Percentiles rank a stretch among this genome's conserved stretches.
These are phyloP conservation scores for Claviceps sp. DNA, from an alignment of 2,329 filamentous ascomycete species.

Conservation along the genomic window DNA sequence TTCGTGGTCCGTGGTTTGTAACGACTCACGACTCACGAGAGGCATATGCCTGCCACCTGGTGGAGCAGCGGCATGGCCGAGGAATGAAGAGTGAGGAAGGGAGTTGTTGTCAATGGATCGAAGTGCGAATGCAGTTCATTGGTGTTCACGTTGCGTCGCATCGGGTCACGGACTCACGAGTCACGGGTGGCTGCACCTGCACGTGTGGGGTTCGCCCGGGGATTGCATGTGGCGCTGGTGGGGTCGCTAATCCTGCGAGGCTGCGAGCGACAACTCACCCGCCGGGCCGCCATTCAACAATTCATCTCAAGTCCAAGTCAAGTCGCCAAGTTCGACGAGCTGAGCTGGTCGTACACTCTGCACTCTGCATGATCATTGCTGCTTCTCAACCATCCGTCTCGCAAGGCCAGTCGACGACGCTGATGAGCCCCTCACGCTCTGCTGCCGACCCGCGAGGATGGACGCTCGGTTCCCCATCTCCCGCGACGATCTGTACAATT, in stretches of 20 bases:
- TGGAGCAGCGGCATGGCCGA: neutral
- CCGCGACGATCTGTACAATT: conserved; percentile 52
- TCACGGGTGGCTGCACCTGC: neutral
- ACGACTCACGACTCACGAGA: too few species aligned
- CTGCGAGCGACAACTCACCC: neutral
- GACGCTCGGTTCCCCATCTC: conserved; percentile 46
- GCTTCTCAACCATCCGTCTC: neutral
- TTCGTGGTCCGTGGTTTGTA: too few species aligned
- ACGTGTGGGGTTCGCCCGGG: neutral
- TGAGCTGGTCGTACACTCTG: neutral
- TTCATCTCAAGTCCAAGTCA: neutral
- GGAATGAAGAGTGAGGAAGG: neutral
- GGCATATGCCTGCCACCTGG: too few species aligned
- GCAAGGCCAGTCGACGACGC: neutral
- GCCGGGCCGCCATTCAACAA: neutral
- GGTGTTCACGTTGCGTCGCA: neutral
- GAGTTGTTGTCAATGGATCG: too few species aligned
- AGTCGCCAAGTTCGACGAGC: too few species aligned
- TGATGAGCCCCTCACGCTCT: neutral
- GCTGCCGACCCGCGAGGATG: conserved; percentile 32
- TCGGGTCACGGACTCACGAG: neutral
- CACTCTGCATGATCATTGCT: neutral
- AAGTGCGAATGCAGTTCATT: too few species aligned
- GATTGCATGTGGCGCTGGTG: neutral
- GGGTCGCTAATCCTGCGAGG: neutral